Evolutionary conservation across 257 asterid genomes (phyloP).

Genomic region (Coffea canephora): DNA sequence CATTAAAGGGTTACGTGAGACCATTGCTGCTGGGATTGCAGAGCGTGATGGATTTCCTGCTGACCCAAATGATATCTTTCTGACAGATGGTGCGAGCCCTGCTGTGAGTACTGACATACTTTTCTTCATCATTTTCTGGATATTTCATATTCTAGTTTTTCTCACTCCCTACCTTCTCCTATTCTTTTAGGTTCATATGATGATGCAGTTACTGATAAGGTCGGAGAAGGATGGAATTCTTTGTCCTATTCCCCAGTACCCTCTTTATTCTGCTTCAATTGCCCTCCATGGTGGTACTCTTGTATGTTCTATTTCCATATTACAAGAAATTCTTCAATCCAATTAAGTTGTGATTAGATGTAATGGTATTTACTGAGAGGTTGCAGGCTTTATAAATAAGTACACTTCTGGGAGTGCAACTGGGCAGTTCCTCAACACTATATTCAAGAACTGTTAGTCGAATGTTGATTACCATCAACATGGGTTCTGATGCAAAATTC

Average conservation of each 20-base stretch:
- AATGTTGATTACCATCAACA: neutral
- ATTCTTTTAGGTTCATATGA: slow-evolving; percentile 86
- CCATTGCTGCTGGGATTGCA: slow-evolving; percentile 91
- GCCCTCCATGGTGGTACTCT: slow-evolving; percentile 98
- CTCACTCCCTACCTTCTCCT: neutral
- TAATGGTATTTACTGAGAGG: neutral
- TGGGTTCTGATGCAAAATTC: slow-evolving; percentile 17
- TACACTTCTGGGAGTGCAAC: neutral
- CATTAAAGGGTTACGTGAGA: slow-evolving; percentile 89
- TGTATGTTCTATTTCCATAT: slow-evolving; percentile 37
- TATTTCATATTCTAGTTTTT: neutral
- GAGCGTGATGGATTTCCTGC: slow-evolving; percentile 97
- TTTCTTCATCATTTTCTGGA: neutral
- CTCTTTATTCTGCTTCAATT: slow-evolving; percentile 78
- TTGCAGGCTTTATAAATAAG: neutral
- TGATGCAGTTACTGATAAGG: slow-evolving; percentile 91
- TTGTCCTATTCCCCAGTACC: slow-evolving; percentile 98
- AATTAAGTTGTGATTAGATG: neutral
- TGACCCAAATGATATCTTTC: slow-evolving; percentile 85
- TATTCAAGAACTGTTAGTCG: neutral
- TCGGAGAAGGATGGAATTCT: slow-evolving; percentile 84
- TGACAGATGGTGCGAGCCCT: slow-evolving; percentile 99
- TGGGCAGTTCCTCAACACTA: neutral
- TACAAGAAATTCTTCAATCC: neutral
- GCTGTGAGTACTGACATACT: slow-evolving; percentile 48